Evolutionary conservation across 805 yeast species (phyloP), one percentile per base, ranked within the genome.

Genomic region (Yueomyces sinensis): DNA sequence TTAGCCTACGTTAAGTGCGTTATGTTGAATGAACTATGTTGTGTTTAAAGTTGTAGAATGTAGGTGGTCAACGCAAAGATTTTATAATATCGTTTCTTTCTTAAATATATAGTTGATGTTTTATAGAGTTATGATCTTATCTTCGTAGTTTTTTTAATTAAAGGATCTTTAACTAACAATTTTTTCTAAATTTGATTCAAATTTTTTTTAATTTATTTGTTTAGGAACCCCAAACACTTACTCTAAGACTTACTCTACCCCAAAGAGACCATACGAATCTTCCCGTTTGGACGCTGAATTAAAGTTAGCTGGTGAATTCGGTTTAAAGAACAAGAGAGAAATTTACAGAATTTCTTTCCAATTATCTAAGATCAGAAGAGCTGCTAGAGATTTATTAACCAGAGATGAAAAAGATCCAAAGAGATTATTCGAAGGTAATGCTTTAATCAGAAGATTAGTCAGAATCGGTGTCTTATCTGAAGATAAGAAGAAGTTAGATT

Each of bases 321-420:
- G 98, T 79, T 81, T 91, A 66, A 89, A 86, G 76, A 91, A 91
- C 95, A 91, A 91, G 89, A 83, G 93, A 68, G 98, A 91, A 74
- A 84, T 91, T 69, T 91, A 91, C 94, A 86, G 98, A 82, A 87
- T 91, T 67, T 93, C 93, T 68, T 83, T 82, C 79, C 97, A 91
- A 75, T 82, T 91, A 63, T 91, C 98, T 49, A 91, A 91, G 80
- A 89, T 91, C 66, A 87, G 98, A 76, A 86, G 98, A 76, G 98
- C 98, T 68, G 98, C 98, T 65, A 94, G 98, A 82, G 97, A 91
- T 64, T 76, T 91, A 62, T 80, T 91, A 71, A 91, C 98, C 76
- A 86, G 95, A 76, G 98, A 91, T 63, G 98, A 91, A 77, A 91
- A 91, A 80, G 98, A 91, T 72, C 96, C 95, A 80, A 91, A 87